Base-by-base conservation (phyloP, 2,329 filamentous ascomycete species). In the Anisogramma anomala region DNA sequence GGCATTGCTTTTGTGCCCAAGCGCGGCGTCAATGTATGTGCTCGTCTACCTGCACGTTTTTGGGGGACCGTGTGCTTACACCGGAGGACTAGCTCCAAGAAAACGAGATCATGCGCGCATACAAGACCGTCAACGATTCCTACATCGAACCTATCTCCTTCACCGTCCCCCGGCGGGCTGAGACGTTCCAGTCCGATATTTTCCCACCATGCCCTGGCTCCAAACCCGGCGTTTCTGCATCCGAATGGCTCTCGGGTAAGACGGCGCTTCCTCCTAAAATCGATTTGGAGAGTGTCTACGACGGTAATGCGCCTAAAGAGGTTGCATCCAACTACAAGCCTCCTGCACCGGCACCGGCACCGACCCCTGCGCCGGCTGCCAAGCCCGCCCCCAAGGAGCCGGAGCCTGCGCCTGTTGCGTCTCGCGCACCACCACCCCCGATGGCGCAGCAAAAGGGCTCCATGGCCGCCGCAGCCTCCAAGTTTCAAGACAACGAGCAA, bases 81-180 rank as follows among this genome's bases (percentile, higher is more conserved):
- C 34, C 14, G 25, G n/a, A 13, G 18, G 10, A 3, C 11, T 48
- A 82, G 78, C 73, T 93, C 36, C 88, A 95, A 62, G 91, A 96
- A 51, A 96, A 96, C 59, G 91, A 98, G 60, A 76, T 95, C 39
- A 88, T 94, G 72, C 81, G 88, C 52, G 88, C 83, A 32, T 98
- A 84, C 77, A 98, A 98, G 74, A 96, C 91, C 0, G 84, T 96
- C 60, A 93, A 88, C 62, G 91, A 98, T 59, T 62, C 68, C 34
- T 94, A 94, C 65, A 86, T 98, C 53, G 91, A 98, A 65, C 91
- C 91, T 30, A 84, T 98, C 56, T 94, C 91, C 2, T 98, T 98
- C 67, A 94, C 94, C 41, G 91, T 96, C 2, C 91, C 91, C 36
- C 79, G 91, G 49, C 79, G 91, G 49, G 85, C 91, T 41, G 87